These are phyloP conservation scores for Aspergillus sp. DNA, from an alignment of 2,329 filamentous ascomycete species.

Conservation along the genomic window DNA sequence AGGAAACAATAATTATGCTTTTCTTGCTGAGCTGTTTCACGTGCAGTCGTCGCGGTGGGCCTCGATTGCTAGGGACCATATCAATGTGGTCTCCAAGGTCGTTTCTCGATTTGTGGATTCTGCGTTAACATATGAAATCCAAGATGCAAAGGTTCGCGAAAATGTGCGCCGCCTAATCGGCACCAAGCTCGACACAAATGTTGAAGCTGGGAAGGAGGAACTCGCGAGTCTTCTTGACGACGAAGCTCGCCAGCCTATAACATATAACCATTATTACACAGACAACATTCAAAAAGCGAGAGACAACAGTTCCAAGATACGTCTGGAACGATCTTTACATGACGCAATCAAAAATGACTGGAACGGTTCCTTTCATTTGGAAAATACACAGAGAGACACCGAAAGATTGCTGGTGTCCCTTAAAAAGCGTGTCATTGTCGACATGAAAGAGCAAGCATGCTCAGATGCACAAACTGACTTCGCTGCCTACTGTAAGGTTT, in stretches of 20 bases:
- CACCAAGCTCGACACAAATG: too few species aligned
- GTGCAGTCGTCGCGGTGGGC: constrained; percentile 20
- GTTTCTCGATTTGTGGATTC: constrained; percentile 7
- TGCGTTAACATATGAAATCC: constrained; percentile 5
- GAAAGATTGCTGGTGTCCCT: constrained; percentile 4
- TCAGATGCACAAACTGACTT: constrained; percentile 14
- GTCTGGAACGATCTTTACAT: constrained; percentile 3
- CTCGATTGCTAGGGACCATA: constrained; percentile 10
- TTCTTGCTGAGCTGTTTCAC: constrained; percentile 16
- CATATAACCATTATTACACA: constrained; percentile 28
- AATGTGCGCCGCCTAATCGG: constrained; percentile 1
- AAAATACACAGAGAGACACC: constrained; percentile 3
- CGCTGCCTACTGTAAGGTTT: constrained; percentile 17
- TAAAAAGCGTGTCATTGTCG: constrained; percentile 8
- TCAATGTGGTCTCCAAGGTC: constrained; percentile 4
- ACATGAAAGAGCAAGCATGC: constrained; percentile 16
- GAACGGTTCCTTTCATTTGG: constrained; percentile 5
- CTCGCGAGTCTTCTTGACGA: constrained; percentile 10
- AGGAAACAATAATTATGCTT: background rate
- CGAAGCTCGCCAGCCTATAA: constrained; percentile 18
- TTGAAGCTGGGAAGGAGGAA: background rate
- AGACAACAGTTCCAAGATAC: constrained; percentile 1
- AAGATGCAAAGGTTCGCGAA: constrained; percentile 3
- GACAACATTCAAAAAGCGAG: constrained; percentile 23
- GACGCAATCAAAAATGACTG: constrained; percentile 5